These are phyloP conservation scores for Carex pumila DNA, from an alignment of 176 grass and related monocot genomes.

Conservation along the genomic window DNA sequence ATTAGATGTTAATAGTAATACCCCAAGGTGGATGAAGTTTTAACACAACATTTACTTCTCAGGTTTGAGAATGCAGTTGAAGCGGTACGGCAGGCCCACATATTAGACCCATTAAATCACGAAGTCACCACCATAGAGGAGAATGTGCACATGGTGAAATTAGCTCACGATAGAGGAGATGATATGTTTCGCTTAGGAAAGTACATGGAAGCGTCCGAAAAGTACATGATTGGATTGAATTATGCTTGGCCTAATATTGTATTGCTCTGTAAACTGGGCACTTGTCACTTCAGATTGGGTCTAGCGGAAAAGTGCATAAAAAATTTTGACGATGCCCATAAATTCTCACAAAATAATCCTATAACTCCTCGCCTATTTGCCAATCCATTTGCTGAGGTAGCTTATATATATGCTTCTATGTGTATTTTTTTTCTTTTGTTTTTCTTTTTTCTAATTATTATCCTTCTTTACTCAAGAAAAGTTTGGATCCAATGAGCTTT, in stretches of 20 bases:
- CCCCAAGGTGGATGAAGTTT: too few species aligned
- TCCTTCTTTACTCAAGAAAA: too few species aligned
- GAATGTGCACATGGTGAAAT: conserved; percentile 33
- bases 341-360: too few species aligned
- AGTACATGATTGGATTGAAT: neutral
- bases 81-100: conserved; percentile 36
- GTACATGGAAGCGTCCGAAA: neutral
- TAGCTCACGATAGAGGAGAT: conserved; percentile 45
- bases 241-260: neutral
- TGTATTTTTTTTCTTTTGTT: too few species aligned
- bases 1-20: too few species aligned
- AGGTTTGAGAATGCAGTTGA: conserved; percentile 55
- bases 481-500: too few species aligned
- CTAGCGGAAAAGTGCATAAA: neutral
- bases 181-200: conserved; percentile 20
- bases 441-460: too few species aligned
- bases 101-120: conserved; percentile 28
- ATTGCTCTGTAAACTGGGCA: neutral
- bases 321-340: neutral
- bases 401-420: too few species aligned
- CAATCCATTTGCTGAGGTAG: too few species aligned
- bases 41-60: too few species aligned
- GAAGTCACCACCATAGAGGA: conserved; percentile 32
- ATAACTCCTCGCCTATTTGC: too few species aligned
- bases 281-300: neutral